These are phyloP conservation scores for Eragrostis curvula DNA, from an alignment of 176 grass and related monocot genomes.

Conservation along the genomic window DNA sequence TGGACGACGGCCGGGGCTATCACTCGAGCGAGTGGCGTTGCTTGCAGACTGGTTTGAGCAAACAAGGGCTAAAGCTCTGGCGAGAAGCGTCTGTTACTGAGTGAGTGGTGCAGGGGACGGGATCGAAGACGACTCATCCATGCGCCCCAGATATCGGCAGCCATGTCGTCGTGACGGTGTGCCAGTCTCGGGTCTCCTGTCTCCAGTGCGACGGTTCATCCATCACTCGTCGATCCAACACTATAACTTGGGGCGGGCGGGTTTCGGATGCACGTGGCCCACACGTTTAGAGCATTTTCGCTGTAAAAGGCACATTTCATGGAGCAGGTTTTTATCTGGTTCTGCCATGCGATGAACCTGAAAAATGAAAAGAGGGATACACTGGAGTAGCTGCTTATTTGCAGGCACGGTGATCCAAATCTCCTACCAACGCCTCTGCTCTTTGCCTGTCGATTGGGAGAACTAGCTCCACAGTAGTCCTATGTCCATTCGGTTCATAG, in stretches of 20 bases:
- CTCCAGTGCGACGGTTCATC: not conserved
- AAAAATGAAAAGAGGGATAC: no score
- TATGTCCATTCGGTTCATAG: no score
- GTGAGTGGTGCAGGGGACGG: slow-evolving; percentile 9
- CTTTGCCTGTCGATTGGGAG: not conserved
- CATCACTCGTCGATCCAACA: not conserved
- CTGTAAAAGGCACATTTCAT: not conserved
- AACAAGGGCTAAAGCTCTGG: not conserved
- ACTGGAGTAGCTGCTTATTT: no score
- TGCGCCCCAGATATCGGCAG: not conserved
- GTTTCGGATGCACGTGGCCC: not conserved
- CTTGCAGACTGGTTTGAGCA: not conserved
- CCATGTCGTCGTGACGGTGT: not conserved
- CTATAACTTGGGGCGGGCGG: no score
- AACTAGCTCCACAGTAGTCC: no score
- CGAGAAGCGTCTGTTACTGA: slow-evolving; percentile 27
- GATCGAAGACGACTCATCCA: no score
- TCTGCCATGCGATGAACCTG: not conserved
- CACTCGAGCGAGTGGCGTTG: not conserved
- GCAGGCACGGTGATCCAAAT: no score
- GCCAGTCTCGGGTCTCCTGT: not conserved
- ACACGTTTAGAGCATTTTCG: no score
- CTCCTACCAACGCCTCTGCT: no score
- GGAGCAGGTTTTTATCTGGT: not conserved
- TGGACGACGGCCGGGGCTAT: not conserved